A percentile compares a stretch with the other conserved stretches of the same genome.
These are phyloP conservation scores for Annona squamosa DNA, from an alignment of 164 flowering plant genomes.

Conservation along the genomic window DNA sequence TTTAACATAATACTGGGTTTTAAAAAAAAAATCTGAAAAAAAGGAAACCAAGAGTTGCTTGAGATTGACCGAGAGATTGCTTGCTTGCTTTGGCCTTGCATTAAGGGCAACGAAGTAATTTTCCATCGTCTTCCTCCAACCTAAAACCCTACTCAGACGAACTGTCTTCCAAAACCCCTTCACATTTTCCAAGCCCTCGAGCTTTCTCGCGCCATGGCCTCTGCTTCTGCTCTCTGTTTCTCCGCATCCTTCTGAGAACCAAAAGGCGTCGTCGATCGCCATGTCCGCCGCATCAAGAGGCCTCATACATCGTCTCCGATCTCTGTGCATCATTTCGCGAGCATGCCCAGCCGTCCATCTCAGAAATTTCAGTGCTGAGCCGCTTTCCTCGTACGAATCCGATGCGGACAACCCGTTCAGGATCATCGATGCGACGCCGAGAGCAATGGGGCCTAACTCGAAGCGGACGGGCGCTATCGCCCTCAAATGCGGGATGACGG, in stretches of 20 bases:
- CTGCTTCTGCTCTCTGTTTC: neutral
- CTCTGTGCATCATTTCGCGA: slow-evolving; percentile 20
- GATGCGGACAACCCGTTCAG: slow-evolving; percentile 5
- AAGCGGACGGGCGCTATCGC: slow-evolving; percentile 81
- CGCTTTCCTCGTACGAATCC: slow-evolving; percentile 9
- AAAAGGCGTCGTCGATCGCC: neutral
- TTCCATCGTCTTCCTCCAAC: neutral
- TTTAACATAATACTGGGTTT: no score
- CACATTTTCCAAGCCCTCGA: neutral
- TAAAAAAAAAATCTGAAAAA: no score
- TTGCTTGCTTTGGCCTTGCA: no score
- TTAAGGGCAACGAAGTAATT: neutral
- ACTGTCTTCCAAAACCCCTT: neutral
- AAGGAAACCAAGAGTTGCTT: no score
- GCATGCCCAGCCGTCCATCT: slow-evolving; percentile 11
- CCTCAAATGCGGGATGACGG: slow-evolving; percentile 88
- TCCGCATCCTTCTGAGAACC: neutral
- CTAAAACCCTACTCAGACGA: neutral
- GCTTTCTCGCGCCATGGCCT: neutral
- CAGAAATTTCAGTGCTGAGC: slow-evolving; percentile 32
- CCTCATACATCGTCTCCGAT: slow-evolving; percentile 47
- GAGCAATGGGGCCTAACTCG: slow-evolving; percentile 57
- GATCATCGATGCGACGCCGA: slow-evolving; percentile 40
- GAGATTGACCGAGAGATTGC: no score
- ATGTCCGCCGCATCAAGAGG: slow-evolving; percentile 69